Percentiles rank a stretch among this genome's conserved stretches.
Conservation (phyloP, 805 yeast genomes). For the Monosporozyma siamensis region DNA sequence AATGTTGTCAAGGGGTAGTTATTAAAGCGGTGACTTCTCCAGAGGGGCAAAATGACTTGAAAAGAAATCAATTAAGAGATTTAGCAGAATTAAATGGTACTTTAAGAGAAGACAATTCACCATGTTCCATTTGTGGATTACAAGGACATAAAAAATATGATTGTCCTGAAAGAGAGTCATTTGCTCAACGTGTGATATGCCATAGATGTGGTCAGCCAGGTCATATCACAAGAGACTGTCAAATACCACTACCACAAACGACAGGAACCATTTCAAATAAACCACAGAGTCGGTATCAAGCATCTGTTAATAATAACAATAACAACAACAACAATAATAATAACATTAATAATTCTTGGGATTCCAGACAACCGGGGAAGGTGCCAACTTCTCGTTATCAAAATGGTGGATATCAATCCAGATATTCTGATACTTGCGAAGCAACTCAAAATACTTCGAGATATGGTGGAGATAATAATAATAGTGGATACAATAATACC, state of each 20-base stretch:
- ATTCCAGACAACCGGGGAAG: neutral
- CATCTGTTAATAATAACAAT: too few species aligned
- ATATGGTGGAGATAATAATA: neutral
- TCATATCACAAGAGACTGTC: constrained; percentile 85
- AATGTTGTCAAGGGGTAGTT: constrained; percentile 64
- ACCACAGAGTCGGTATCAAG: constrained; percentile 2
- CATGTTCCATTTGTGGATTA: constrained; percentile 58
- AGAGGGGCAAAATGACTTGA: constrained; percentile 85
- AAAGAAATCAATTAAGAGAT: constrained; percentile 83
- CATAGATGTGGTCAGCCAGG: constrained; percentile 73
- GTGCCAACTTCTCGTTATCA: neutral
- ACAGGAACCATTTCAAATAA: neutral
- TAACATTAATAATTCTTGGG: neutral
- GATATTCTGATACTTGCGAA: neutral
- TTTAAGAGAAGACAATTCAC: constrained; percentile 63
- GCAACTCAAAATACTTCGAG: neutral
- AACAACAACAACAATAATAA: too few species aligned
- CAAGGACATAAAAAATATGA: constrained; percentile 55
- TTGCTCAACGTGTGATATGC: constrained; percentile 55
- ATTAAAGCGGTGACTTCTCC: constrained; percentile 82
- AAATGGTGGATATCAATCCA: neutral
- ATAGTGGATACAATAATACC: neutral
- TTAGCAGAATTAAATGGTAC: constrained; percentile 94
- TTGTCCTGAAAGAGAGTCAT: constrained; percentile 49
- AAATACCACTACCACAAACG: constrained; percentile 2